Evolutionary conservation across 441 rosid species (phyloP).

Genomic region (Erysimum cheiri): DNA sequence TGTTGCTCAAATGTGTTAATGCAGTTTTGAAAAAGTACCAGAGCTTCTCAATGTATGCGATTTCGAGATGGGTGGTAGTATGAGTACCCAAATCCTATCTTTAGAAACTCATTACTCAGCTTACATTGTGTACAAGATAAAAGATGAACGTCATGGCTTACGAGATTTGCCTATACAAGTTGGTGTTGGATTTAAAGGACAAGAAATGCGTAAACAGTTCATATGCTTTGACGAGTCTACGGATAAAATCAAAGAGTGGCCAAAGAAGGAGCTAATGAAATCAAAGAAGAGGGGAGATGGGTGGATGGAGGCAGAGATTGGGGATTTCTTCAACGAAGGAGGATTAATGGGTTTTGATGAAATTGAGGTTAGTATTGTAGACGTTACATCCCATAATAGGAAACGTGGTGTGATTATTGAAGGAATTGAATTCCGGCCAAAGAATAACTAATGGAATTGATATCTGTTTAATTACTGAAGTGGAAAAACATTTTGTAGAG

Average conservation of each 20-base stretch:
- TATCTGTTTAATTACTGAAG: background rate
- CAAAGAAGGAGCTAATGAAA: background rate
- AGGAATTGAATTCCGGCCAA: background rate
- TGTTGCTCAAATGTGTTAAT: background rate
- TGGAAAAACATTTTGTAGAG: background rate
- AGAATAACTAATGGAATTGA: no score
- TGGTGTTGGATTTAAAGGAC: background rate
- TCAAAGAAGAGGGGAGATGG: background rate
- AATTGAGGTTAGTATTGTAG: background rate
- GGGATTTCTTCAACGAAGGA: conserved; percentile 6
- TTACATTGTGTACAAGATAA: background rate
- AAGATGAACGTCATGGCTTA: background rate
- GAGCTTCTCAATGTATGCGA: background rate
- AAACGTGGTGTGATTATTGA: background rate
- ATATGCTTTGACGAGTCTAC: background rate
- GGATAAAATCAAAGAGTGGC: background rate
- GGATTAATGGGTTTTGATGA: background rate
- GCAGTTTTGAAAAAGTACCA: background rate
- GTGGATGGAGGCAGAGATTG: conserved; percentile 5
- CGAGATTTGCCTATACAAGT: background rate
- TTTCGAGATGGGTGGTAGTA: background rate
- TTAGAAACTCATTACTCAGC: background rate
- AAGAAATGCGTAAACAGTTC: background rate
- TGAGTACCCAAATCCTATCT: background rate
- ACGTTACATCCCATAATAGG: background rate